These are phyloP conservation scores for Talaromyces islandicus DNA, from an alignment of 2,329 filamentous ascomycete species.

Conservation along the genomic window DNA sequence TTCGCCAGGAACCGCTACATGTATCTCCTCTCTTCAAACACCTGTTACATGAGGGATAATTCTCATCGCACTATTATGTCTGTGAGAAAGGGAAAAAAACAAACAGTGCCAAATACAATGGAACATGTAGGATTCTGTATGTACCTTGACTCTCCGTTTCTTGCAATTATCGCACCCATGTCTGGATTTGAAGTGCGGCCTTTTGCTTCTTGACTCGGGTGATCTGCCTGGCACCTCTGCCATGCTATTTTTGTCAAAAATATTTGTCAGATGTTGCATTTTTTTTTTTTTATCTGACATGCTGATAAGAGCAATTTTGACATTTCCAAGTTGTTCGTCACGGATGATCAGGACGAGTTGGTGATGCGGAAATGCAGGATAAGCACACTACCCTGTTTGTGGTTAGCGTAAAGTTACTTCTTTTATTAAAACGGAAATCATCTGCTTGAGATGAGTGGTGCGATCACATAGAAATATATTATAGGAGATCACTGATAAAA, in stretches of 20 bases:
- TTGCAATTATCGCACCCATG: constrained; percentile 7
- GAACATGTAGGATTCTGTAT: background rate
- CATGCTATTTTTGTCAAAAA: background rate
- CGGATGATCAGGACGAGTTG: background rate
- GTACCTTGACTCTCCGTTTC: constrained; percentile 7
- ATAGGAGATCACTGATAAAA: too few relatives aligned
- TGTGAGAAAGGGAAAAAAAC: too few relatives aligned
- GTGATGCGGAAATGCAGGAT: background rate
- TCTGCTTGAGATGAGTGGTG: too few relatives aligned
- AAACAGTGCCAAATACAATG: background rate
- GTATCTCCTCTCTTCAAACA: constrained; percentile 7
- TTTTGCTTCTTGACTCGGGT: background rate
- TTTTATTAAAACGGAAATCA: too few relatives aligned
- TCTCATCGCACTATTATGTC: constrained; percentile 5
- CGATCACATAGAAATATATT: too few relatives aligned
- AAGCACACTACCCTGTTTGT: background rate
- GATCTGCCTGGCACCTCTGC: background rate
- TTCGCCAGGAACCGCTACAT: background rate
- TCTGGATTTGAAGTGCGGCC: constrained; percentile 7
- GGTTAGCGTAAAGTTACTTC: background rate
- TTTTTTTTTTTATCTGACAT: background rate
- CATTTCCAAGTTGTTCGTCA: background rate
- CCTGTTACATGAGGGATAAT: constrained; percentile 4
- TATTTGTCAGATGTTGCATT: background rate
- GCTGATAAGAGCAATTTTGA: background rate